phyloP scores from a whole-genome alignment of 495 filamentous ascomycete species.

The Corynascus novoguineensis region DNA sequence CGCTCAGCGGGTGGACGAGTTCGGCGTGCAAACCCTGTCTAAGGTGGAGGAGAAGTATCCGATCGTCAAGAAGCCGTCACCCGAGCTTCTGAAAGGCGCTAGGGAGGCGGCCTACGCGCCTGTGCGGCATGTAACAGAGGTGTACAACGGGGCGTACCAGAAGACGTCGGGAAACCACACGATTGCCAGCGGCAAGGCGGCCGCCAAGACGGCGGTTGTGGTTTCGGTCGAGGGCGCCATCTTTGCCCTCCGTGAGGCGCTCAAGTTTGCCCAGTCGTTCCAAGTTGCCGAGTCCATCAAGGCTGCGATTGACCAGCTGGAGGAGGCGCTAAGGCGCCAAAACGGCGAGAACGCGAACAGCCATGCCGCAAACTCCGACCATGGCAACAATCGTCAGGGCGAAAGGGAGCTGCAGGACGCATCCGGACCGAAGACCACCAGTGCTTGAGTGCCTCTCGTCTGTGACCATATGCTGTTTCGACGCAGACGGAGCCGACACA shows the following conservation, averaged over 20 bases:
- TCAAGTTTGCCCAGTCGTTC: neutral
- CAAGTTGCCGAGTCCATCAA: slow-evolving; percentile 1
- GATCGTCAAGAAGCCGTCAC: slow-evolving; percentile 79
- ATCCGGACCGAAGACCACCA: neutral
- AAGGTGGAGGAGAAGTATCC: slow-evolving; percentile 77
- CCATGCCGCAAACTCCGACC: no score
- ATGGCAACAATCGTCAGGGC: no score
- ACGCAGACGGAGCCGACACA: neutral
- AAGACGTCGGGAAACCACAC: slow-evolving; percentile 34
- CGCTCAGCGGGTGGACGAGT: slow-evolving; percentile 68
- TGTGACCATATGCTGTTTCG: neutral
- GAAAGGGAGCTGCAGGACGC: neutral
- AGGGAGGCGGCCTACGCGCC: slow-evolving; percentile 56
- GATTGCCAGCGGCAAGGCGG: slow-evolving; percentile 53
- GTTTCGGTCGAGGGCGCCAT: neutral
- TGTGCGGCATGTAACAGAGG: slow-evolving; percentile 63
- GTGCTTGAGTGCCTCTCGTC: neutral
- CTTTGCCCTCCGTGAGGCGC: neutral
- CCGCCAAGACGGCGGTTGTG: slow-evolving; percentile 41
- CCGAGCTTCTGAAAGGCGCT: slow-evolving; percentile 64
- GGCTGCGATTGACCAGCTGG: neutral
- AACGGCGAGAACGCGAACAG: no score
- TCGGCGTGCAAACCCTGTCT: slow-evolving; percentile 69
- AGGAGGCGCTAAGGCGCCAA: neutral
- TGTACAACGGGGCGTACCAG: slow-evolving; percentile 70